These are phyloP conservation scores for Backusella parvicylindrica DNA, from an alignment of 192 early-diverging fungal species.

Conservation along the genomic window DNA sequence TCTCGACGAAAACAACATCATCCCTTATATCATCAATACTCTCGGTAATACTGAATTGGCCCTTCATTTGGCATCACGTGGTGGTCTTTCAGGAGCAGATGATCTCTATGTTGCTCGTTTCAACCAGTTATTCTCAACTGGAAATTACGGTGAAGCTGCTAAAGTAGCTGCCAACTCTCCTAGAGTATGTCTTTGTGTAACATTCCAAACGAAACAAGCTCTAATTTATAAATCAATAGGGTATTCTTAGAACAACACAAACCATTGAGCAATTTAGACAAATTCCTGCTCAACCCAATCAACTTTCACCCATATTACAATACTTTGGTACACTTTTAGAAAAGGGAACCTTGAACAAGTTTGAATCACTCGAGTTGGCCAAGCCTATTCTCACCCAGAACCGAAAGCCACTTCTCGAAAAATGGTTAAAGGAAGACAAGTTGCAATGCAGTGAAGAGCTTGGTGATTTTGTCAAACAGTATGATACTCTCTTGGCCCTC, in stretches of 20 bases:
- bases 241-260: conserved; percentile 89
- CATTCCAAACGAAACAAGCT: background rate
- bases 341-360: conserved; percentile 90
- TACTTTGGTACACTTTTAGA: conserved; percentile 97
- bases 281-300: conserved; percentile 68
- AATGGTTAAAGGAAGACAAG: conserved; percentile 99
- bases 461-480: conserved; percentile 93
- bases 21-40: conserved; percentile 85
- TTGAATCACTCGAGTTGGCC: conserved; percentile 92
- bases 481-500: conserved; percentile 87
- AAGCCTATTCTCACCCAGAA: conserved; percentile 86
- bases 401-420: conserved; percentile 91
- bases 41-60: conserved; percentile 89
- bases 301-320: conserved; percentile 90
- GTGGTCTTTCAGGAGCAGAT: conserved; percentile 90
- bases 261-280: conserved; percentile 95
- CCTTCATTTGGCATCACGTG: conserved; percentile 83
- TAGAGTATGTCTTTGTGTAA: conserved; percentile 41
- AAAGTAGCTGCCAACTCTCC: conserved; percentile 96
- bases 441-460: conserved; percentile 97
- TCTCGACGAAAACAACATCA: conserved; percentile 85
- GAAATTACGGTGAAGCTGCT: conserved; percentile 84
- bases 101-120: conserved; percentile 90
- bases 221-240: conserved; percentile 36
- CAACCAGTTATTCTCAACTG: conserved; percentile 74